A percentile compares a stretch with the other conserved stretches of the same genome.
Conservation (phyloP, 371 early-diverging fungal species). For the Mucor irregularis region DNA sequence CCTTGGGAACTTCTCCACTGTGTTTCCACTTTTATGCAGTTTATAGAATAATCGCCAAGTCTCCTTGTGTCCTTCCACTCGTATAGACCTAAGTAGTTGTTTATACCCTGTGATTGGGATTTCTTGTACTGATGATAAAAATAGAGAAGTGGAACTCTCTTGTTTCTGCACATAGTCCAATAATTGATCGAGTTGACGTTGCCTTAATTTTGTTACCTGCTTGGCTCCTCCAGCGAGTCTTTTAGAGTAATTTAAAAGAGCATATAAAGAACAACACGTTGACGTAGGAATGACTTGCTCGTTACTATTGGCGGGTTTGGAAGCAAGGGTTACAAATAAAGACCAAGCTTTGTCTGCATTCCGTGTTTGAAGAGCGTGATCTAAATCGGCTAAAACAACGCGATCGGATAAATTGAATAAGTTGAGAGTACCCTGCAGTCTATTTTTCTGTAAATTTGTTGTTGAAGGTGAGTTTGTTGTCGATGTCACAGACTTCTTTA, state of each 20-base stretch:
- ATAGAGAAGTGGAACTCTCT: slow-evolving; percentile 15
- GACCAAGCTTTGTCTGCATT: slow-evolving; percentile 49
- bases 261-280: slow-evolving; percentile 34
- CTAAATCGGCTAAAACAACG: slow-evolving; percentile 34
- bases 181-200: slow-evolving; percentile 34
- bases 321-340: slow-evolving; percentile 33
- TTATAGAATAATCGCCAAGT: slow-evolving; percentile 31
- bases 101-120: slow-evolving; percentile 38
- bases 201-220: slow-evolving; percentile 15
- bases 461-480: background rate
- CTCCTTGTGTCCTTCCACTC: background rate
- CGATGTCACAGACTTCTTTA: background rate
- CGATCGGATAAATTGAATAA: slow-evolving; percentile 31
- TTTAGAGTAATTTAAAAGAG: slow-evolving; percentile 37
- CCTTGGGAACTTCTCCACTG: slow-evolving; percentile 17
- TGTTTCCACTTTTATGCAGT: slow-evolving; percentile 16
- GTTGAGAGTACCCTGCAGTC: slow-evolving; percentile 20
- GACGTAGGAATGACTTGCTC: slow-evolving; percentile 29
- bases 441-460: background rate
- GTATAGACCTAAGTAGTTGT: slow-evolving; percentile 23
- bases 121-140: slow-evolving; percentile 23
- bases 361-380: slow-evolving; percentile 30
- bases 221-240: slow-evolving; percentile 10
- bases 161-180: slow-evolving; percentile 31
- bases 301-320: no score